Evolutionary conservation across 2,329 filamentous ascomycete species (phyloP), one percentile per base, ranked within the genome.

Genomic region (Elsinoe ampelina): DNA sequence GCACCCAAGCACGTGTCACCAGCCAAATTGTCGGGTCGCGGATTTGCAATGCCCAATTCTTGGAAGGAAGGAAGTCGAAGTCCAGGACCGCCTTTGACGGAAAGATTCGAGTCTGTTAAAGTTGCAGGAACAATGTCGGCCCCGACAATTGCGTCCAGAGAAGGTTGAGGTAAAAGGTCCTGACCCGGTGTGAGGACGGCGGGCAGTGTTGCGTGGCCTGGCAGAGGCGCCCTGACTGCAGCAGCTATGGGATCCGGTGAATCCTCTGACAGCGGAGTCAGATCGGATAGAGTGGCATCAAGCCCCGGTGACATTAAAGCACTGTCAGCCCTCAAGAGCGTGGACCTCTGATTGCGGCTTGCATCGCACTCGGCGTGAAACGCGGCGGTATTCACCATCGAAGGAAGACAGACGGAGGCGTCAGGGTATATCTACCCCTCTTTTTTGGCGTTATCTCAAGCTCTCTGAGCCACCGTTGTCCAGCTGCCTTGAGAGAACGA

Each of bases 1-100:
- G 45, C 7, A 39, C 56, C 41, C 50, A 51, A 15, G 52, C 45
- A 50, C 45, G 45, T 50, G 45, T 50, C 26, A 50, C n/a, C 12
- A 13, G 13, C 45, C 45, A 70, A 62, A 60, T 69, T 65, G 63
- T 75, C 69, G 59, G 74, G 71, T 67, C 75, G 72, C 45, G 76
- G 74, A 51, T 71, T 69, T 54, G 73, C 72, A 58, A 79, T 79
- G 34, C 76, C 77, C 51, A 80, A 70, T 15, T 72, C 68, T 57
- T 80, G 73, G 63, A 81, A 80, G 1, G 77, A 77, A 4, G 78
- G 78, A 13, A 81, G 71, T 55, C 78, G 75, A 39, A 81, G 67
- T 58, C 66, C 70, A 57, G 67, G 68, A 42, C 66, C 63, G 30
- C 65, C 63, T 59, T 65, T 71, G 42, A 32, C 10, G 12, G 20